Percentiles rank a stretch among this genome's conserved stretches.
Conservation (phyloP, 331 rosid species). For the Quercus phellos region DNA sequence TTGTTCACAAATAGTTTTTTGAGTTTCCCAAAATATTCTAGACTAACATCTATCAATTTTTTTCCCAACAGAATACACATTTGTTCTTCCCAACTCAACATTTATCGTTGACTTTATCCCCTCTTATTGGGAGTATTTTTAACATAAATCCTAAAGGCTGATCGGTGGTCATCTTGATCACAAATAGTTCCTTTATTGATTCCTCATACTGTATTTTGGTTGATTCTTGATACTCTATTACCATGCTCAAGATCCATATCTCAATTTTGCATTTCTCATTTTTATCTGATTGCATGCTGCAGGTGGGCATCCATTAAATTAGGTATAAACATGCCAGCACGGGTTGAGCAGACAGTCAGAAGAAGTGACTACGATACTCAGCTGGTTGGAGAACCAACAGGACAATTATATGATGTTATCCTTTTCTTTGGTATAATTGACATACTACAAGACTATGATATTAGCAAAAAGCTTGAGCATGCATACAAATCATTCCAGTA, state of each 20-base stretch:
- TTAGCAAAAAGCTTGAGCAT: slow-evolving; percentile 94
- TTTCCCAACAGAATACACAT: background rate
- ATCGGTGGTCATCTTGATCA: background rate
- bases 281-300: slow-evolving; percentile 6
- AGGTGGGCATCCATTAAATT: slow-evolving; percentile 59
- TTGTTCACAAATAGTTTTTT: background rate
- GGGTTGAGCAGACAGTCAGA: slow-evolving; percentile 63
- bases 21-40: background rate
- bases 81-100: background rate
- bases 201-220: too few species aligned
- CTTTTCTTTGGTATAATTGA: slow-evolving; percentile 84
- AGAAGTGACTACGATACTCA: slow-evolving; percentile 44
- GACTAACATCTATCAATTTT: background rate
- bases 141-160: background rate
- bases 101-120: slow-evolving; percentile 1
- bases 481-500: slow-evolving; percentile 90
- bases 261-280: background rate
- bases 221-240: too few species aligned
- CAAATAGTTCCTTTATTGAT: background rate
- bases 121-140: background rate
- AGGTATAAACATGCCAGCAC: slow-evolving; percentile 76
- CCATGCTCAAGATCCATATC: background rate
- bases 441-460: slow-evolving; percentile 92
- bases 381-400: slow-evolving; percentile 82
- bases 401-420: slow-evolving; percentile 65